A percentile compares a stretch with the other conserved stretches of the same genome.
Conservation (phyloP, 2,329 filamentous ascomycete genomes). For the Fusarium sororula region DNA sequence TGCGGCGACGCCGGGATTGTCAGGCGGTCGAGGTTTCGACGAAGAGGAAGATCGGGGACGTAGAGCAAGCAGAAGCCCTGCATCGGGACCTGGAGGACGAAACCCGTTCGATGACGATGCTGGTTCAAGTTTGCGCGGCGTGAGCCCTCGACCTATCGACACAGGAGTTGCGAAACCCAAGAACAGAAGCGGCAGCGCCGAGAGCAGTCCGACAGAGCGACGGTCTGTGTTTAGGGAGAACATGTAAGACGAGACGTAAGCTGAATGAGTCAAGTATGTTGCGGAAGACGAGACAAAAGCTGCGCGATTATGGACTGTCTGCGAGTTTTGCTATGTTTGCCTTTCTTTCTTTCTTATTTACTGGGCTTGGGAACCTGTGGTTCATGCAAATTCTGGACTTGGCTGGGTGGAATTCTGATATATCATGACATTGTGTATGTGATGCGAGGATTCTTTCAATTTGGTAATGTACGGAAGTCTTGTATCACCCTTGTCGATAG, state of each 20-base stretch:
- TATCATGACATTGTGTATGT: conserved; percentile 24
- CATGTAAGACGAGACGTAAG: conserved; percentile 55
- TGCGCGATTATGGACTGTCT: conserved; percentile 8
- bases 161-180: conserved; percentile 49
- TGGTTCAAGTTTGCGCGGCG: conserved; percentile 72
- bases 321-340: background rate
- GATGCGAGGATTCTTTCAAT: conserved; percentile 5
- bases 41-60: conserved; percentile 53
- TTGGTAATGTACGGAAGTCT: conserved; percentile 25
- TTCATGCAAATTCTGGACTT: conserved; percentile 11
- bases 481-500: conserved; percentile 9
- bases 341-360: background rate
- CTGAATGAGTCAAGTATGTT: background rate
- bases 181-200: conserved; percentile 47
- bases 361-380: background rate
- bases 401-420: conserved; percentile 34
- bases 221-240: conserved; percentile 77
- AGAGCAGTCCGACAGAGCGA: conserved; percentile 72
- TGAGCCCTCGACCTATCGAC: conserved; percentile 79
- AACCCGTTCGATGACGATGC: conserved; percentile 80
- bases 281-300: conserved; percentile 4
- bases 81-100: conserved; percentile 42
- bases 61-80: conserved; percentile 55
- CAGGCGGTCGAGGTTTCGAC: conserved; percentile 34
- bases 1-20: conserved; percentile 47